A percentile compares a stretch with the other conserved stretches of the same genome.
phyloP scores from a whole-genome alignment of 768 basidiomycete species.

The Exidia glandulosa region DNA sequence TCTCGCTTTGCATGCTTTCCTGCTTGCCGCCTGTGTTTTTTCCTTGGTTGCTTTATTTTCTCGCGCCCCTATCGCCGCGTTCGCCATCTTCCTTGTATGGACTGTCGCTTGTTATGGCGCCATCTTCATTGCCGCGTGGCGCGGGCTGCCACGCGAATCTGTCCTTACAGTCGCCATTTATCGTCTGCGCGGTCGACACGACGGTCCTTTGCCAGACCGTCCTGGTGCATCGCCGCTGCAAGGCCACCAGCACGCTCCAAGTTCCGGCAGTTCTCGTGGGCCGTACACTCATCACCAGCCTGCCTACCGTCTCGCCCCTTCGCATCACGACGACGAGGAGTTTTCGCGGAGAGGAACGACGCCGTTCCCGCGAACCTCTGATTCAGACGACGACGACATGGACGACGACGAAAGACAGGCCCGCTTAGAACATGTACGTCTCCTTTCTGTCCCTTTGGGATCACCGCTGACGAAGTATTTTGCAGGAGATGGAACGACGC shows the following conservation, averaged over 20 bases:
- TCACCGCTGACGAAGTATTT: not conserved
- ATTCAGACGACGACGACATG: conserved; percentile 34
- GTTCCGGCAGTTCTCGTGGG: conserved; percentile 19
- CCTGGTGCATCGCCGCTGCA: conserved; percentile 21
- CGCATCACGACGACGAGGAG: conserved; percentile 31
- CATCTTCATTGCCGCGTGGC: conserved; percentile 46
- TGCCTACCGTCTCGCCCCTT: conserved; percentile 34
- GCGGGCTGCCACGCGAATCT: conserved; percentile 45
- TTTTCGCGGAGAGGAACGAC: conserved; percentile 30
- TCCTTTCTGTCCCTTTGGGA: not conserved
- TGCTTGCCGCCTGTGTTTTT: conserved; percentile 49
- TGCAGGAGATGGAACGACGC: conserved; percentile 57
- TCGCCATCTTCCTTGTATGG: conserved; percentile 58
- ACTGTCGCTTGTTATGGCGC: conserved; percentile 43
- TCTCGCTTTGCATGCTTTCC: conserved; percentile 33
- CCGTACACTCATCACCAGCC: conserved; percentile 61
- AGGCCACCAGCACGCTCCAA: conserved; percentile 2
- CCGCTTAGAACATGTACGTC: conserved; percentile 47
- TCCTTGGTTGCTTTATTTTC: conserved; percentile 50
- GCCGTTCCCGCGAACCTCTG: conserved; percentile 22
- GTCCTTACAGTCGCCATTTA: conserved; percentile 38
- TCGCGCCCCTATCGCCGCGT: conserved; percentile 40
- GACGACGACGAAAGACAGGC: conserved; percentile 64
- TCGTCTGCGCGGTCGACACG: conserved; percentile 28
- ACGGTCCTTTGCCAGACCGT: conserved; percentile 9